Evolutionary conservation across 257 asterid species (phyloP), one percentile per base, ranked within the genome.

Genomic region (Datura wrightii): DNA sequence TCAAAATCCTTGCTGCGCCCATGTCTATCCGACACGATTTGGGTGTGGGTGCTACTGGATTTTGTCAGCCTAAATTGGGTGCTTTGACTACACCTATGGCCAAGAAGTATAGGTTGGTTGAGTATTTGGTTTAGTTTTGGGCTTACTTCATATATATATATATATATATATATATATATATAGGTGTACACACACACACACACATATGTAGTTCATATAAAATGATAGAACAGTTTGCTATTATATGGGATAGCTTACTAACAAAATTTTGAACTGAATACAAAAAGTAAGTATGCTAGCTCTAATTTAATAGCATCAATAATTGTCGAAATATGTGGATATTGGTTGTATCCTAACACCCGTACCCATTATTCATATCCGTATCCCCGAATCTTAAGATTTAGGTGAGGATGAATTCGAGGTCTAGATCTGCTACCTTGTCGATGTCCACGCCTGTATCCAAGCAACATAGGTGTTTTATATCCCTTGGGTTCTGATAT

Each of bases 401-500:
- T 39, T 69, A 39, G 34, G 52, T 69, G 52, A 39, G 39, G 78
- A 39, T 16, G 39, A 36, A 66, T 66, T 66, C 10, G 15, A 36
- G 46, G 74, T 66, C 74, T 66, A 66, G 46, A 66, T 66, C 13
- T 10, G 31, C 76, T 3, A 15, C 78, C 53, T 69, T 41, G 6
- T 39, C 72, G 4, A 44, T 65, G 48, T 15, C 50, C 15, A 1
- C 34, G 41, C 34, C 15, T 41, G 15, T 69, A 18, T 15, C 79
- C 15, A 6, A 41, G 79, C 31, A 69, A 41, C 53, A 69, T 41
- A 16, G 14, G 39, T 24, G 63, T 18, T 53, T 52, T 78, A 52
- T 50, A 34, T 24, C 31, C 46, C 46, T 71, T 76, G 82, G 46
- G 14, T 52, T 34, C 82, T 76, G 62, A 76, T 76, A 50, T 31